Conservation (phyloP, 768 basidiomycete species). For the Gloeostereum incarnatum region DNA sequence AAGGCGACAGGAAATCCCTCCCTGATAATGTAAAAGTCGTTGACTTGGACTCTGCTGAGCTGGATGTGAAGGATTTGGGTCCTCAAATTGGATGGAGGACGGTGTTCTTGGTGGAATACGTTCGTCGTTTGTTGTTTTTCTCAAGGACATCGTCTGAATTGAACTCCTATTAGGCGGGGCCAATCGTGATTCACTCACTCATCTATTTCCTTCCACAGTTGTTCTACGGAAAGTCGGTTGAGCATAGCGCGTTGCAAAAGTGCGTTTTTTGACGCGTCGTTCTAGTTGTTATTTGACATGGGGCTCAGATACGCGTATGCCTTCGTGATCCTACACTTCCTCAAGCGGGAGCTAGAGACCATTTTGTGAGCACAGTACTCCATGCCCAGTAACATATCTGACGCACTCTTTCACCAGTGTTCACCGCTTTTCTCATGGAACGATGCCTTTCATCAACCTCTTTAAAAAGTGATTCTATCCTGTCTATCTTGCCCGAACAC, state of each 20-base stretch:
- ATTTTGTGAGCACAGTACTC: constrained; percentile 51
- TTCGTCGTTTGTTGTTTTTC: constrained; percentile 28
- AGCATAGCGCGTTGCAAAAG: constrained; percentile 75
- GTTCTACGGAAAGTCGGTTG: constrained; percentile 61
- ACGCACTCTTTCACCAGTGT: constrained; percentile 38
- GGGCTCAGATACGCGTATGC: constrained; percentile 51
- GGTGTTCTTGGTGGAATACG: constrained; percentile 93
- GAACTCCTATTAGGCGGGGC: constrained; percentile 54
- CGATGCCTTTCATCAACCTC: constrained; percentile 82
- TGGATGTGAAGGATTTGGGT: constrained; percentile 85
- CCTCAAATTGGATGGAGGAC: constrained; percentile 84
- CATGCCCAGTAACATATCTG: not conserved
- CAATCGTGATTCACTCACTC: constrained; percentile 82
- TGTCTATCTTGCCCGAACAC: not conserved
- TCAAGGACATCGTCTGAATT: constrained; percentile 5
- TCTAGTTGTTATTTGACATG: constrained; percentile 5
- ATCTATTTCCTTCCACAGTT: constrained; percentile 63
- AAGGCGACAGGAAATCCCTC: constrained; percentile 51
- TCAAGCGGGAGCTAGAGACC: constrained; percentile 90
- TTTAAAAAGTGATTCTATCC: constrained; percentile 67
- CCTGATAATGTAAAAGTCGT: constrained; percentile 53
- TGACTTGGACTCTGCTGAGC: constrained; percentile 48
- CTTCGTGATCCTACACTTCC: constrained; percentile 79
- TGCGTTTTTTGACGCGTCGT: constrained; percentile 18
- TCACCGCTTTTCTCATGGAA: constrained; percentile 92